These are phyloP conservation scores for Collybiopsis luxurians DNA, from an alignment of 768 basidiomycete genomes.

Conservation along the genomic window DNA sequence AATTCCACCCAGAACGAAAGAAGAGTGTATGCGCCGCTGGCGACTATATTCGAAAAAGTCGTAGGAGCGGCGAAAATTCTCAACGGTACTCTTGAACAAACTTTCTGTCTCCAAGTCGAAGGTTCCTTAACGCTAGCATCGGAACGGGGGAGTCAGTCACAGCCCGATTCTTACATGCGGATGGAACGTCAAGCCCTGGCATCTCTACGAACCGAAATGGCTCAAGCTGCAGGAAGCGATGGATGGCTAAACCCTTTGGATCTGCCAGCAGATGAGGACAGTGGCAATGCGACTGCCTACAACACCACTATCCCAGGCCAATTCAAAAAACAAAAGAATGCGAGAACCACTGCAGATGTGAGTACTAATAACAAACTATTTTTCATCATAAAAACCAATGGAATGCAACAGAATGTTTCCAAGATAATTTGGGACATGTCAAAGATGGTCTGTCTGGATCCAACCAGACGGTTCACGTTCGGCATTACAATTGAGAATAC, in stretches of 20 bases:
- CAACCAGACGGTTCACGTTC: background rate
- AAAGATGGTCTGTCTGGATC: background rate
- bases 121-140: background rate
- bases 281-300: background rate
- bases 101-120: background rate
- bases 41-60: background rate
- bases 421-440: background rate
- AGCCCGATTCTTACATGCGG: background rate
- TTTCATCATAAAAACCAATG: background rate
- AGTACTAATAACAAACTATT: background rate
- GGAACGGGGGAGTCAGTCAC: background rate
- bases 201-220: background rate
- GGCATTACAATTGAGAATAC: background rate
- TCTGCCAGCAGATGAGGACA: too few species aligned
- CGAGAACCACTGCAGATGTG: background rate
- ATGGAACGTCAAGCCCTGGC: too few species aligned
- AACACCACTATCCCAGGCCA: background rate
- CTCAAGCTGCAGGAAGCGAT: background rate
- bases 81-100: background rate
- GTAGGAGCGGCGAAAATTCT: background rate
- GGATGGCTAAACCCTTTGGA: background rate
- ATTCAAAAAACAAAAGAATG: background rate
- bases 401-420: background rate
- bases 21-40: too few species aligned
- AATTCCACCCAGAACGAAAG: too few species aligned